These are phyloP conservation scores for Gymnopus androsaceus DNA, from an alignment of 1,284 basidiomycete species.

Conservation along the genomic window DNA sequence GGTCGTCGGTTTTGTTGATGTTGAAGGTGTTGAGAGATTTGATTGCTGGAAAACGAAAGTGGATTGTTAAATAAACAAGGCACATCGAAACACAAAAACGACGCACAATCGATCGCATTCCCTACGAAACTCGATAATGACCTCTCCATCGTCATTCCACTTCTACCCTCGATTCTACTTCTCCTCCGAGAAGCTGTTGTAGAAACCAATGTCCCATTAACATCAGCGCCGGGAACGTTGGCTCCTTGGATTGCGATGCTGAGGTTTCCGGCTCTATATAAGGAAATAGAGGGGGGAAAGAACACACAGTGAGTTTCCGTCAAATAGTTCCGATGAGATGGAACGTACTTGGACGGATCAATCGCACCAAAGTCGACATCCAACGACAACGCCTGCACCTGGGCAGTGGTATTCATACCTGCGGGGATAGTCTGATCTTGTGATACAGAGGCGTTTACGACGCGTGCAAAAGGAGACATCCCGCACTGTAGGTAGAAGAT, in stretches of 20 bases:
- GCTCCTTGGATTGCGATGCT: slow-evolving; percentile 30
- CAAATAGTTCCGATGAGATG: background rate
- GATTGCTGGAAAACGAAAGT: slow-evolving; percentile 9
- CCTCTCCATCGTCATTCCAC: too few relatives aligned
- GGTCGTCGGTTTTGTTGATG: background rate
- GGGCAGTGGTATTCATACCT: slow-evolving; percentile 19
- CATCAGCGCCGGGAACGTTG: slow-evolving; percentile 25
- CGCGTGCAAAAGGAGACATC: slow-evolving; percentile 40
- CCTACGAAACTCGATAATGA: slow-evolving; percentile 16
- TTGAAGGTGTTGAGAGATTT: background rate
- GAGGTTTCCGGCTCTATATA: slow-evolving; percentile 27
- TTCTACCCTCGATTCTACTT: slow-evolving; percentile 13
- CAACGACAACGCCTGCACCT: slow-evolving; percentile 36
- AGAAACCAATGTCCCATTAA: slow-evolving; percentile 20
- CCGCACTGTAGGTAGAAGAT: slow-evolving; percentile 34
- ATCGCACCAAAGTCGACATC: slow-evolving; percentile 36
- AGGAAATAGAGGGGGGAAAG: background rate
- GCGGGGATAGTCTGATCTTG: slow-evolving; percentile 35
- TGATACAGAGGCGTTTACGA: slow-evolving; percentile 34
- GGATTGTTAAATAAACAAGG: background rate
- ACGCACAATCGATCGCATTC: slow-evolving; percentile 22
- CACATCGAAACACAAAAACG: background rate
- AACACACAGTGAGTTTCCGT: too few relatives aligned
- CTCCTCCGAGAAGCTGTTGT: slow-evolving; percentile 12
- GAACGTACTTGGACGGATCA: slow-evolving; percentile 25